Evolutionary conservation across 106 monocot species (phyloP).

Genomic region (Acorus calamus): DNA sequence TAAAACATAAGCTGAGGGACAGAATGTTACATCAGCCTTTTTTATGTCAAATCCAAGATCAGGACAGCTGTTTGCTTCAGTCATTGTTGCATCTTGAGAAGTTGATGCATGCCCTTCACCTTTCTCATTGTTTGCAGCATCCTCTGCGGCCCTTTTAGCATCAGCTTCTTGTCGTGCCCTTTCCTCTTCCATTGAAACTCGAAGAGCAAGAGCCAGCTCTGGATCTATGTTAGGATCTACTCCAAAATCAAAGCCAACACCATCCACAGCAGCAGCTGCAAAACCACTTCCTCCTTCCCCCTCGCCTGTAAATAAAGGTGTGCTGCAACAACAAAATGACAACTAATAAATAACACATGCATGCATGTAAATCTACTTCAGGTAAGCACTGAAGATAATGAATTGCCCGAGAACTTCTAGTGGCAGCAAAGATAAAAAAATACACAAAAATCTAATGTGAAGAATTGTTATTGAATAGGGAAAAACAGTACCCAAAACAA

Average conservation of each 20-base stretch:
- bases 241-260: slow-evolving; percentile 90
- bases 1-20: slow-evolving; percentile 5
- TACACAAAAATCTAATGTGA: not conserved
- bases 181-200: slow-evolving; percentile 99
- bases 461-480: not conserved
- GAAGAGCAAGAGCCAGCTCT: slow-evolving; percentile 88
- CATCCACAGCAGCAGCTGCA: slow-evolving; percentile 84
- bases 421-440: not conserved
- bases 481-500: too few relatives aligned
- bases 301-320: slow-evolving; percentile 87
- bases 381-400: too few relatives aligned
- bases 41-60: slow-evolving; percentile 29
- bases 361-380: too few relatives aligned
- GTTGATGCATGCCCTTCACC: slow-evolving; percentile 31
- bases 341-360: too few relatives aligned
- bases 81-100: slow-evolving; percentile 46
- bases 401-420: too few relatives aligned
- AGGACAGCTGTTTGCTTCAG: slow-evolving; percentile 33
- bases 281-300: slow-evolving; percentile 88
- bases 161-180: slow-evolving; percentile 96
- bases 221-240: slow-evolving; percentile 98
- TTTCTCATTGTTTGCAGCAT: slow-evolving; percentile 54
- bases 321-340: slow-evolving; percentile 29
- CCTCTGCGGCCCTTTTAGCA: slow-evolving; percentile 89
- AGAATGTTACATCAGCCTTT: slow-evolving; percentile 43